phyloP scores from a whole-genome alignment of 2,329 filamentous ascomycete species.

The Ceratocystiopsis brevicomis region DNA sequence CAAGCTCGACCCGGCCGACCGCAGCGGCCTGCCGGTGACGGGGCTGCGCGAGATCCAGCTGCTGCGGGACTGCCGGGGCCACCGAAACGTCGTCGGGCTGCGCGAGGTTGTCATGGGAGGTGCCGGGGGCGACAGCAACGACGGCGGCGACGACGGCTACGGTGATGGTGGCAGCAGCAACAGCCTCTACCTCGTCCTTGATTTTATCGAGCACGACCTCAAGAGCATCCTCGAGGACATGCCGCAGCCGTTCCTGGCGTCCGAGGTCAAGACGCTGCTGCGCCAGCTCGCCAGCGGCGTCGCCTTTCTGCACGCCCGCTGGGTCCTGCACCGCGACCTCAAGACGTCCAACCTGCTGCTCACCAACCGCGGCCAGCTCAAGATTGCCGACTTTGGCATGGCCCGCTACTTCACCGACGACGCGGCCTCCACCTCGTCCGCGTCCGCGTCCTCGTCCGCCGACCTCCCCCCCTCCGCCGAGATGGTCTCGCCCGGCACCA shows the following conservation, averaged over 20 bases:
- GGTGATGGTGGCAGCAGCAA: background rate
- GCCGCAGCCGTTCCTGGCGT: constrained; percentile 80
- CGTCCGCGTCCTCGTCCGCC: background rate
- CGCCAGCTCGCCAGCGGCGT: constrained; percentile 66
- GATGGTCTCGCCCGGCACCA: background rate
- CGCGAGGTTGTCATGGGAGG: constrained; percentile 65
- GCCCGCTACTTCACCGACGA: constrained; percentile 63
- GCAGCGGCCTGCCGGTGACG: constrained; percentile 67
- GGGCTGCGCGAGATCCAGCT: constrained; percentile 89
- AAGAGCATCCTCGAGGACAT: constrained; percentile 87
- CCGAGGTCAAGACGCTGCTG: constrained; percentile 80
- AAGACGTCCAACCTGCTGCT: constrained; percentile 89
- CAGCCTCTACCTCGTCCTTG: constrained; percentile 85
- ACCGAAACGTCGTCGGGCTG: constrained; percentile 66
- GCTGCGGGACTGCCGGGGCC: constrained; percentile 50
- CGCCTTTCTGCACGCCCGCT: constrained; percentile 69
- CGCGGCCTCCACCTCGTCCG: background rate
- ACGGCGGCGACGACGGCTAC: background rate
- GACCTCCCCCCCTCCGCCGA: constrained; percentile 27
- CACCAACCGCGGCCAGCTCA: constrained; percentile 85
- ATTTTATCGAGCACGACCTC: constrained; percentile 93
- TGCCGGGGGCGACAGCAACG: background rate
- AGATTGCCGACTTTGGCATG: constrained; percentile 97
- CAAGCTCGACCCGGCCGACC: constrained; percentile 67
- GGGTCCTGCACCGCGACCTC: constrained; percentile 84